Evolutionary conservation across 345 rosid genomes (phyloP).

Genomic region (Erodium maritimum): DNA sequence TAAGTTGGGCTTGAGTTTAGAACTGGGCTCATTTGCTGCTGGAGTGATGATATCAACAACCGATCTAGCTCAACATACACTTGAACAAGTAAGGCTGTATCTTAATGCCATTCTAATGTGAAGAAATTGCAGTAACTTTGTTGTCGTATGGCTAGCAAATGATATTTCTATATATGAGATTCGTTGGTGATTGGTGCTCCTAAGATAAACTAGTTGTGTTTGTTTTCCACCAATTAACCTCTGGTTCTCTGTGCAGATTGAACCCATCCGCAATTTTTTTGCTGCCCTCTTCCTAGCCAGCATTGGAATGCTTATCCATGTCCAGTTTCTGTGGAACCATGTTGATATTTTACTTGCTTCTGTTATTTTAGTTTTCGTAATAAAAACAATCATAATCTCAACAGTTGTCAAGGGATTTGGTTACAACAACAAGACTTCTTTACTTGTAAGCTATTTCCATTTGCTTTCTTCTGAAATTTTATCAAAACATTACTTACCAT

Average conservation of each 20-base stretch:
- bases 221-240: not conserved
- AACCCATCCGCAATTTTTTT: conserved; percentile 87
- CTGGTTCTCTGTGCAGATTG: conserved; percentile 32
- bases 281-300: conserved; percentile 93
- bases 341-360: conserved; percentile 80
- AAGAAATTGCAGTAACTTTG: not conserved
- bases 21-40: conserved; percentile 96
- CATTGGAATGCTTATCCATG: conserved; percentile 82
- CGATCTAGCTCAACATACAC: conserved; percentile 89
- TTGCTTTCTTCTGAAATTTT: not conserved
- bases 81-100: conserved; percentile 59
- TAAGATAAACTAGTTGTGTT: not conserved
- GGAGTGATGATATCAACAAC: conserved; percentile 99
- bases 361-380: conserved; percentile 60
- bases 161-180: not conserved
- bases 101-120: not conserved
- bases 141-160: not conserved
- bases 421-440: conserved; percentile 75
- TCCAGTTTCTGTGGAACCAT: conserved; percentile 89
- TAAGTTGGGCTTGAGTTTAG: conserved; percentile 93
- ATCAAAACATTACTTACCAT: not conserved
- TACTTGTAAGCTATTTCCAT: conserved; percentile 37
- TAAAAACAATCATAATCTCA: conserved; percentile 56
- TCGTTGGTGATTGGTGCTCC: not conserved
- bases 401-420: conserved; percentile 75